Evolutionary conservation across 73 alveolate species (phyloP), one percentile per base, ranked within the genome.

Genomic region (Paramecium sexaurelia): DNA sequence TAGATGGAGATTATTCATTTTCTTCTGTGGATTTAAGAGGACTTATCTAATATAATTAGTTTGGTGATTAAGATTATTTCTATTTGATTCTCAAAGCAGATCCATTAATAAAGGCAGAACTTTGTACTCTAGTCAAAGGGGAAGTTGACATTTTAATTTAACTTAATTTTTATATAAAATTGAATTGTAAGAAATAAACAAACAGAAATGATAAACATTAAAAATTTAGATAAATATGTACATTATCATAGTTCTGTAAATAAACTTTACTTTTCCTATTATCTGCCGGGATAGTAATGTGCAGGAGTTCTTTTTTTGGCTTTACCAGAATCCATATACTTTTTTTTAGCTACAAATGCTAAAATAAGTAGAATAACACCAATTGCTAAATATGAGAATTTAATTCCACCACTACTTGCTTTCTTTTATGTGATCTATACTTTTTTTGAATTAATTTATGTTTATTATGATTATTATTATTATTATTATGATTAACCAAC

Each of bases 1-100:
- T 61, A 32, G 83, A 61, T 4, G 83, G 83, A 0, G 83, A 61
- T 61, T 61, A 19, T 61, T 61, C 83, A 61, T 56, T 56, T 56
- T 56, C 75, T 20, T 56, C 75, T 7, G 83, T 26, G 6, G 83
- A 61, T 61, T 71, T 71, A 15, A 33, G 86, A 35, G 56, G 86
- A 51, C 67, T 51, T 5, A 51, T 51, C 7, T 17, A 7, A 51
- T 51, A 26, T 10, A 5, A 17, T 51, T 51, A 27, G 29, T 9
- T 7, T 71, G 17, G 36, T 15, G 26, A 3, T 33, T 36, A 33
- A 36, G 86, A 0, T 37, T 11, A 33, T 71, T 71, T 71, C 57
- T 35, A 15, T 20, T 71, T 71, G 17, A 35, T 15, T 29, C 35
- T 20, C 7, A 71, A 33, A n/a, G 86, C 86, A 71, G 86, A 29